Conservation (phyloP, 1,284 basidiomycete species). For the Meripilus lineatus region DNA sequence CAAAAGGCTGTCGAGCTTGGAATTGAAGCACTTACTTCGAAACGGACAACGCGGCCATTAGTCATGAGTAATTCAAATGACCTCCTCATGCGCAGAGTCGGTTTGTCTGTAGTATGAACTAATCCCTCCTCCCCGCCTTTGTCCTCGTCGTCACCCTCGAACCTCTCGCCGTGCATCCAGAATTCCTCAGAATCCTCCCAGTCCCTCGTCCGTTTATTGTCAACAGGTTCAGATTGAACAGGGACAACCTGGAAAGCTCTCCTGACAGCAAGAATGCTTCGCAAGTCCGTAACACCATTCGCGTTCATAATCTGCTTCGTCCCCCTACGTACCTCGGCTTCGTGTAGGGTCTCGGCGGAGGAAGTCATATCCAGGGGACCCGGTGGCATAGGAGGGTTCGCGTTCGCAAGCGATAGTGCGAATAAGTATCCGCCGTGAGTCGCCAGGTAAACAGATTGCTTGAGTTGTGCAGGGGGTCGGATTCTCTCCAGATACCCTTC, state of each 20-base stretch:
- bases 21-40: conserved; percentile 51
- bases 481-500: conserved; percentile 81
- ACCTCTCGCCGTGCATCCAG: conserved; percentile 33
- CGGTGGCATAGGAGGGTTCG: conserved; percentile 68
- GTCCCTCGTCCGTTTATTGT: conserved; percentile 9
- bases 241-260: conserved; percentile 51
- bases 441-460: conserved; percentile 63
- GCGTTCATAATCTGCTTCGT: conserved; percentile 63
- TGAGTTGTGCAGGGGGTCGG: conserved; percentile 53
- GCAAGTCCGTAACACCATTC: conserved; percentile 63
- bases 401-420: conserved; percentile 44
- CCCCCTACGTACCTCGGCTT: conserved; percentile 57
- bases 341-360: conserved; percentile 34
- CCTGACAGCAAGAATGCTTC: conserved; percentile 58
- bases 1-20: not conserved
- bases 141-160: conserved; percentile 45
- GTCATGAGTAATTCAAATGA: conserved; percentile 75
- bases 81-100: conserved; percentile 52
- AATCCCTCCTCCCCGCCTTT: conserved; percentile 64
- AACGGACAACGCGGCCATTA: conserved; percentile 65
- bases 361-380: conserved; percentile 32
- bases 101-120: conserved; percentile 37
- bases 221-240: conserved; percentile 31
- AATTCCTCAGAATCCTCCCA: conserved; percentile 36
- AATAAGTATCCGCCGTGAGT: conserved; percentile 76